Evolutionary conservation across 306 rosid genomes (phyloP), one percentile per base, ranked within the genome.

Genomic region (Trifolium dubium): DNA sequence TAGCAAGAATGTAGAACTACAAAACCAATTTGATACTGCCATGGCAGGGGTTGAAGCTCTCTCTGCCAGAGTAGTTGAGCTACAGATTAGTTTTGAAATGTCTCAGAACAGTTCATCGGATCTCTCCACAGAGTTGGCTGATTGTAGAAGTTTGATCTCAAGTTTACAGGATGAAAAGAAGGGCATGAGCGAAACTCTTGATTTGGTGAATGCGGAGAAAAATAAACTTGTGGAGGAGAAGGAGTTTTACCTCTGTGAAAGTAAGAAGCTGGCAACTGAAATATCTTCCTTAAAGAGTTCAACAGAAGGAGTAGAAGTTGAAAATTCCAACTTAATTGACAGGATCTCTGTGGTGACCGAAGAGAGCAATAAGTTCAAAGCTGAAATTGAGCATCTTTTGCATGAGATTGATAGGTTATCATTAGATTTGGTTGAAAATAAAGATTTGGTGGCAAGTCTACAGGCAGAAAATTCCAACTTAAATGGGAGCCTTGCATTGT

Each of bases 101-200:
- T 84, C 91, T 15, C 89, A 78, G 73, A 85, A 77, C 46, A 90
- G 87, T 73, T 80, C 86, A 49, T 69, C 37, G 56, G 84, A 81
- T 71, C 78, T 88, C 71, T 83, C 83, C 71, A 71, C 66, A 29
- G 95, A 94, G 82, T 83, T 94, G 82, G 85, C 84, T 66, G 88
- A 86, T 74, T 85, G 89, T 88, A 88, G 88, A 82, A 63, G 64
- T 69, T 88, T 85, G 81, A 75, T 86, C 75, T 76, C 83, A 76
- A 79, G 75, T 79, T 86, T 88, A 74, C 87, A 86, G 83, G 81
- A 47, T 28, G 97, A 89, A 81, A 89, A 85, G 73, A 88, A 85
- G 71, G 86, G 74, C 71, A 69, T 86, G 76, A 79, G 75, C 61
- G 86, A 79, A 69, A 75, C 80, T 40, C 72, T 94, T 67, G 79